Conservation (phyloP, 805 yeast species). For the Yamadazyma nakazawae region DNA sequence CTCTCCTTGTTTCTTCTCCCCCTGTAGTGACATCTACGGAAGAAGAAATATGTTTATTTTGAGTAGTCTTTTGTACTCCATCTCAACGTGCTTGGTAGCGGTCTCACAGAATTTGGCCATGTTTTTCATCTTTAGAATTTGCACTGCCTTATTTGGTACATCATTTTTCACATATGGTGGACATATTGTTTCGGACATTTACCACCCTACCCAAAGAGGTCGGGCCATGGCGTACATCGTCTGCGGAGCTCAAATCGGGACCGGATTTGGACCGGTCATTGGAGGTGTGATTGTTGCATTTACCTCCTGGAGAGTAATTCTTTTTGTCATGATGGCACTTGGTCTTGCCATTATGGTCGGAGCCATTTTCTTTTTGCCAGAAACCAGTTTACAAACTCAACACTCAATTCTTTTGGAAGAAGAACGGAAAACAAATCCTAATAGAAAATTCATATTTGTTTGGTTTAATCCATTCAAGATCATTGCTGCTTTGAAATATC, state of each 20-base stretch:
- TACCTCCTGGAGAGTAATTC: constrained; percentile 52
- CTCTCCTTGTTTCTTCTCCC: constrained; percentile 49
- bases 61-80: constrained; percentile 31
- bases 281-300: constrained; percentile 54
- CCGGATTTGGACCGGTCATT: constrained; percentile 50
- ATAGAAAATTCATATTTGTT: constrained; percentile 37
- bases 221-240: constrained; percentile 48
- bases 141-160: constrained; percentile 54
- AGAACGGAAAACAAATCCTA: constrained; percentile 17
- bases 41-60: constrained; percentile 42
- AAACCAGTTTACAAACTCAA: constrained; percentile 37
- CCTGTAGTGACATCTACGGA: constrained; percentile 54
- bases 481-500: constrained; percentile 38
- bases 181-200: constrained; percentile 48
- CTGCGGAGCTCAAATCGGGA: constrained; percentile 52
- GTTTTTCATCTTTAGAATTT: constrained; percentile 50
- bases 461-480: constrained; percentile 47
- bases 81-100: constrained; percentile 33
- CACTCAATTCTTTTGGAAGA: constrained; percentile 23
- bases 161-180: constrained; percentile 55
- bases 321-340: constrained; percentile 46
- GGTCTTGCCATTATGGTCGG: constrained; percentile 33
- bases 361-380: constrained; percentile 42
- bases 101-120: constrained; percentile 49
- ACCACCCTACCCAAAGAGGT: constrained; percentile 49